Evolutionary conservation across 305 asterid genomes (phyloP).

Genomic region (Fraxinus angustifolia): DNA sequence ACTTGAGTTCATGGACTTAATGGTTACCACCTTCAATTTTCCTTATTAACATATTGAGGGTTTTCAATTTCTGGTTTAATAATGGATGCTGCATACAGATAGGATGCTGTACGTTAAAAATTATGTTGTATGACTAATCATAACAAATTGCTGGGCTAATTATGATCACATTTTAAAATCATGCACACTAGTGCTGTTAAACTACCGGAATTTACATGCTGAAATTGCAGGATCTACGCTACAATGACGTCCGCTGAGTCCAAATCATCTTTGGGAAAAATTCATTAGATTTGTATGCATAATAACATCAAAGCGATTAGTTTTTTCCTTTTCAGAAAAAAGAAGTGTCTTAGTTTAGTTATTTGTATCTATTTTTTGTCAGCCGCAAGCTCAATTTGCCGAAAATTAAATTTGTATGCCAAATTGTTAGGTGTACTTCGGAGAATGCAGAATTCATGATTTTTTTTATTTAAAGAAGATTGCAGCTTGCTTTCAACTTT

Average conservation of each 20-base stretch:
- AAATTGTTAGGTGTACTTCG: not conserved
- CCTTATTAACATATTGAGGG: not conserved
- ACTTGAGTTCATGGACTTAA: not conserved
- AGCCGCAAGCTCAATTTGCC: not conserved
- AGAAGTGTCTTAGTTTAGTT: not conserved
- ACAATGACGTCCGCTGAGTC: not conserved
- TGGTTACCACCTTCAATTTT: not conserved
- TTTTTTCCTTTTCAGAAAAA: not conserved
- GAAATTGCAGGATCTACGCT: not conserved
- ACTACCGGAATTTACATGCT: not conserved
- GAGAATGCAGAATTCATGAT: not conserved
- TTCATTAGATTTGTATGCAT: not conserved
- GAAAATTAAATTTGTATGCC: not conserved
- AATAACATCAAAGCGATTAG: not conserved
- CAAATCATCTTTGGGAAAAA: not conserved
- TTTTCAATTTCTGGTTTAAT: not conserved
- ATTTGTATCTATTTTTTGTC: not conserved
- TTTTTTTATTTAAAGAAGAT: not conserved
- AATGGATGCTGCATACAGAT: not conserved
- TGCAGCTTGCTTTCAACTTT: not conserved
- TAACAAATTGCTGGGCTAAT: not conserved
- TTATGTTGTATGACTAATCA: not conserved
- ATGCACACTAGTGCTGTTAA: not conserved
- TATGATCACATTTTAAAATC: not conserved
- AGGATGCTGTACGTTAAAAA: not conserved